These are phyloP conservation scores for Trichocladium uniseriatum DNA, from an alignment of 495 filamentous ascomycete species.

Conservation along the genomic window DNA sequence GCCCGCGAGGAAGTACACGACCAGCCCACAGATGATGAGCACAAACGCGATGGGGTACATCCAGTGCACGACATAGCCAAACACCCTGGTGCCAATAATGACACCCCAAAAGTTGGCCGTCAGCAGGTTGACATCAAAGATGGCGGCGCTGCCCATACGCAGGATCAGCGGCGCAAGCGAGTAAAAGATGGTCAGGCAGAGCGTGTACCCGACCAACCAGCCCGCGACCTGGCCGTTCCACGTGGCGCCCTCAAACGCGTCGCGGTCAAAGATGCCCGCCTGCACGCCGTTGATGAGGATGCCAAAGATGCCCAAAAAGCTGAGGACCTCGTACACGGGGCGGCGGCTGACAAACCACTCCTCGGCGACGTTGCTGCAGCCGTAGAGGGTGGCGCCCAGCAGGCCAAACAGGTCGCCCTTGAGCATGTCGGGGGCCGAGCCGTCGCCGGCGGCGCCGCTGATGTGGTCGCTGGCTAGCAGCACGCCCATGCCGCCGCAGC, in stretches of 20 bases:
- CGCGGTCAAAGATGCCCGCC: slow-evolving; percentile 80
- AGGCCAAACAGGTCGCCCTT: slow-evolving; percentile 92
- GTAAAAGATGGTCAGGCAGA: slow-evolving; percentile 79
- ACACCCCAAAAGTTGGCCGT: slow-evolving; percentile 98
- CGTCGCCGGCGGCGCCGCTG: slow-evolving; percentile 53
- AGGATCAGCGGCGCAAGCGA: slow-evolving; percentile 75
- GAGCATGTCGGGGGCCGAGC: slow-evolving; percentile 53
- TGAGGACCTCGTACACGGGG: slow-evolving; percentile 88
- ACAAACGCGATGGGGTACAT: slow-evolving; percentile 95
- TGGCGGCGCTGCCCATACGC: slow-evolving; percentile 79
- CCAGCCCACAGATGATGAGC: slow-evolving; percentile 71
- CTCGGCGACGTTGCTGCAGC: slow-evolving; percentile 79
- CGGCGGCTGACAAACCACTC: slow-evolving; percentile 84
- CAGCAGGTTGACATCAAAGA: slow-evolving; percentile 91
- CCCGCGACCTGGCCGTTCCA: slow-evolving; percentile 64
- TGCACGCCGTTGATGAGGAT: slow-evolving; percentile 87
- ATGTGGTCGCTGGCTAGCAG: slow-evolving; percentile 84
- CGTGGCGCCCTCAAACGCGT: slow-evolving; percentile 53
- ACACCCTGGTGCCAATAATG: slow-evolving; percentile 78
- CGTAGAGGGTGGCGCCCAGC: slow-evolving; percentile 83
- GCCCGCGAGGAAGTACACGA: slow-evolving; percentile 75
- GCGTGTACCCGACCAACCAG: slow-evolving; percentile 79
- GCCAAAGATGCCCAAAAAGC: slow-evolving; percentile 81
- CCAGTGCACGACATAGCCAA: slow-evolving; percentile 71
- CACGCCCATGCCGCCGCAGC: slow-evolving; percentile 85